Base-by-base conservation (phyloP, 306 rosid genomes). In the Dicorynia guianensis region DNA sequence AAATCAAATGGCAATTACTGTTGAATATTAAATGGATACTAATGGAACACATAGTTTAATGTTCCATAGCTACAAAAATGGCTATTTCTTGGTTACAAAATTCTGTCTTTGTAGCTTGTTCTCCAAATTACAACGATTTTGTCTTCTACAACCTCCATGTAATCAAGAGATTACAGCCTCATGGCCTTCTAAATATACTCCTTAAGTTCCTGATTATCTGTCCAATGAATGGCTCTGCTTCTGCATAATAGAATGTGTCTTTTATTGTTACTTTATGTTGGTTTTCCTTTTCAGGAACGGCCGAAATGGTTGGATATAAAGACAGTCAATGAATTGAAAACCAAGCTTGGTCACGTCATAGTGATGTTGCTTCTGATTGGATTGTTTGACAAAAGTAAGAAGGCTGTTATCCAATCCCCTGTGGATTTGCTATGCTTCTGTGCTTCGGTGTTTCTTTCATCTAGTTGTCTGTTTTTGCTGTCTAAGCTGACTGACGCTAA, bases 351-450 rank as follows among this genome's bases (percentile, higher is more conserved):
- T 34, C 97, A 92, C 76, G 97, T 95, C 1, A 95, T 92, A 85
- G 97, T 95, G 75, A 95, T 95, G 99, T 86, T 95, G 72, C 98
- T 95, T 82, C 85, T 92, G 54, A 95, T 95, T 63, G 97, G 98
- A 39, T 70, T 88, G 81, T 82, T 88, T 49, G 98, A 95, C 69
- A 95, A 83, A 86, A 88, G 93, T 75, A 95, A 90, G 89, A 87
- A 85, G 78, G 96, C 90, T 61, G 68, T 61, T 3, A 90, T 95
- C 69, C 80, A 85, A 33, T 39, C 98, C 67, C 91, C 97, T 34
- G 67, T 79, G 48, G 99, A 95, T 83, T 88, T 95, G 87, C 93
- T 95, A 19, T 95, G 97, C 87, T 95, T 95, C 70, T 78, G 92
- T 43, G 93, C 87, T 76, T 86, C 91, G 19, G 67, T 95, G 49